Evolutionary conservation across 2,329 filamentous ascomycete species (phyloP).

Genomic region (Xylariales sp.): DNA sequence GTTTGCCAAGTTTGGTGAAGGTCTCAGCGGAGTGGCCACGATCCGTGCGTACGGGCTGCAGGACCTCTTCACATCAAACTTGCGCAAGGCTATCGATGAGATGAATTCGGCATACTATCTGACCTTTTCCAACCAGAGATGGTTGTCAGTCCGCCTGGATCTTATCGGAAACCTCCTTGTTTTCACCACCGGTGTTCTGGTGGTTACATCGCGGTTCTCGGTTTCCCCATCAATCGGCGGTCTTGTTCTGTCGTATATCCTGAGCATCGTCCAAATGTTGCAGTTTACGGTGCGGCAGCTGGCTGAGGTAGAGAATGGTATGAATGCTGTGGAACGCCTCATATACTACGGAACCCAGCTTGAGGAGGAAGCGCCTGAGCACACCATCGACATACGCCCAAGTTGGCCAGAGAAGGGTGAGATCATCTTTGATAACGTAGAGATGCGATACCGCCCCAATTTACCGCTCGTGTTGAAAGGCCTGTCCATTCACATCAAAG

Average conservation of each 20-base stretch:
- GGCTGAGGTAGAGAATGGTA: conserved; percentile 94
- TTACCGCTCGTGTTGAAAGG: conserved; percentile 71
- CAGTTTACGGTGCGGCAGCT: conserved; percentile 93
- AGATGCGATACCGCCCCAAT: conserved; percentile 73
- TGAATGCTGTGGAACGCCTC: conserved; percentile 92
- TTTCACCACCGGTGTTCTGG: conserved; percentile 82
- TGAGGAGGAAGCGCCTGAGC: conserved; percentile 83
- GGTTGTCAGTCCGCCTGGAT: conserved; percentile 83
- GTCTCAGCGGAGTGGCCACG: conserved; percentile 74
- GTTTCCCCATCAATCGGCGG: conserved; percentile 82
- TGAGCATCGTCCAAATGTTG: conserved; percentile 90
- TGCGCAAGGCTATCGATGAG: conserved; percentile 73
- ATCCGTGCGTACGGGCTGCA: conserved; percentile 88
- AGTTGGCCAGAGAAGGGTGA: conserved; percentile 86
- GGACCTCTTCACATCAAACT: conserved; percentile 65
- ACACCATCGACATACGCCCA: conserved; percentile 66
- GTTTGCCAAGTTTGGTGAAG: conserved; percentile 89
- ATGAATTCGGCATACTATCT: conserved; percentile 95
- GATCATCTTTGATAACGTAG: conserved; percentile 68
- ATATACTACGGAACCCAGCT: conserved; percentile 84
- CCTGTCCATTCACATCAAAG: conserved; percentile 65
- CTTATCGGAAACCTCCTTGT: conserved; percentile 79
- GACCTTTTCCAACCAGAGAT: conserved; percentile 92
- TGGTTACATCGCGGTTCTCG: conserved; percentile 84
- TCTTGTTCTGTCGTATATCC: conserved; percentile 86